Percentiles rank a stretch among this genome's conserved stretches.
phyloP scores from a whole-genome alignment of 2,329 filamentous ascomycete species.

The Colletotrichum lini region DNA sequence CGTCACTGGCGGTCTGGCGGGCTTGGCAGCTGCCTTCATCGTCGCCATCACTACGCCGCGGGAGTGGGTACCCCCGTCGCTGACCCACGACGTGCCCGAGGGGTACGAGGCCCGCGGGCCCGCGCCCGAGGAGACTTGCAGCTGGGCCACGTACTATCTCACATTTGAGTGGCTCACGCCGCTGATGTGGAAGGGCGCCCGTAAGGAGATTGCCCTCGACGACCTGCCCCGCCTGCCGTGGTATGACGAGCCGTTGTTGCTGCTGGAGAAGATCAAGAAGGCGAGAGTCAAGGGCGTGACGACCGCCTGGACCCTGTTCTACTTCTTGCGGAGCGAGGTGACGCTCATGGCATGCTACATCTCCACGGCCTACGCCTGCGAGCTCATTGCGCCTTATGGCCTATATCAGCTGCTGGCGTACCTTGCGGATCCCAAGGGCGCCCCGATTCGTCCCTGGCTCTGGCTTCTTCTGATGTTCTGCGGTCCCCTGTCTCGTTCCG shows the following conservation, averaged over 20 bases:
- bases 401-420: conserved; percentile 69
- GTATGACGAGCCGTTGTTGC: conserved; percentile 68
- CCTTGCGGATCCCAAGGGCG: conserved; percentile 60
- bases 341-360: conserved; percentile 61
- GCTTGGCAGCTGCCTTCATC: conserved; percentile 55
- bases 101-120: conserved; percentile 55
- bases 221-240: conserved; percentile 65
- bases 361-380: conserved; percentile 55
- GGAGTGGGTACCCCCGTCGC: conserved; percentile 63
- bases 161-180: conserved; percentile 67
- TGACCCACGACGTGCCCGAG: conserved; percentile 56
- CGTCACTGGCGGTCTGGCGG: conserved; percentile 53
- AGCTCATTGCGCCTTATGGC: conserved; percentile 67
- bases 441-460: conserved; percentile 63
- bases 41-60: conserved; percentile 63
- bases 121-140: conserved; percentile 67
- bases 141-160: conserved; percentile 67
- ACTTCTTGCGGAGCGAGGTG: conserved; percentile 60
- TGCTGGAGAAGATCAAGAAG: conserved; percentile 59
- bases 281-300: conserved; percentile 59
- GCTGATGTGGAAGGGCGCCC: conserved; percentile 63
- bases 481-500: conserved; percentile 63
- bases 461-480: conserved; percentile 69
- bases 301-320: conserved; percentile 62
- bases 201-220: conserved; percentile 60